Evolutionary conservation across 306 rosid genomes (phyloP).

Genomic region (Begonia fuchsioides): DNA sequence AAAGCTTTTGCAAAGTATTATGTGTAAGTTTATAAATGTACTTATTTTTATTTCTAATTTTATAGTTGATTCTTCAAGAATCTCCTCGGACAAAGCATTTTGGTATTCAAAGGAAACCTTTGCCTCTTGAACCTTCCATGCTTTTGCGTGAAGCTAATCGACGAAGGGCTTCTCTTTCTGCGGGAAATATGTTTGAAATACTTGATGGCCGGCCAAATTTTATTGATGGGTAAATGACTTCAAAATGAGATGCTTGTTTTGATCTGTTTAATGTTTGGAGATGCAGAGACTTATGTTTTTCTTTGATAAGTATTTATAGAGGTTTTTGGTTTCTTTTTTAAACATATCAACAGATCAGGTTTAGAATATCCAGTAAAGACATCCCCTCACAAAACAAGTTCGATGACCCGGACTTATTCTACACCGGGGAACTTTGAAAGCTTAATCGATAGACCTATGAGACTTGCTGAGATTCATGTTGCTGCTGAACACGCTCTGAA

Average conservation of each 20-base stretch:
- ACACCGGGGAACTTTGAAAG: constrained; percentile 78
- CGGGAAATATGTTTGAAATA: constrained; percentile 67
- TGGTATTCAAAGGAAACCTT: constrained; percentile 73
- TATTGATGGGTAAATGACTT: constrained; percentile 39
- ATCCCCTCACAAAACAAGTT: constrained; percentile 55
- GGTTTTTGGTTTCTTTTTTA: constrained; percentile 11
- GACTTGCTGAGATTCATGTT: constrained; percentile 89
- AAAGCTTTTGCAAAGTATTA: too few species aligned
- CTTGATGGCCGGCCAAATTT: constrained; percentile 45
- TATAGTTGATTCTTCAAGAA: constrained; percentile 76
- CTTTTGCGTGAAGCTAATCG: constrained; percentile 94
- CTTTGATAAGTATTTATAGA: constrained; percentile 8
- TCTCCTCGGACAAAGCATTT: constrained; percentile 53
- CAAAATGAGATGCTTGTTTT: not conserved
- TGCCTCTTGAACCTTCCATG: constrained; percentile 90
- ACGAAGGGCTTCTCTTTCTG: constrained; percentile 95
- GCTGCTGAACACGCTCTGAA: constrained; percentile 88
- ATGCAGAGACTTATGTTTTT: not conserved
- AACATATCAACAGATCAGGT: constrained; percentile 73
- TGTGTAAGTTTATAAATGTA: not conserved
- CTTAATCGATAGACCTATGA: constrained; percentile 83
- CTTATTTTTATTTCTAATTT: not conserved
- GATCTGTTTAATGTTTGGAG: not conserved
- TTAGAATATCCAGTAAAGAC: constrained; percentile 42
- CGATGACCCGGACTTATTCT: constrained; percentile 83